Evolutionary conservation across 2,329 filamentous ascomycete species (phyloP).

Genomic region (Ceratocystis smalleyi): DNA sequence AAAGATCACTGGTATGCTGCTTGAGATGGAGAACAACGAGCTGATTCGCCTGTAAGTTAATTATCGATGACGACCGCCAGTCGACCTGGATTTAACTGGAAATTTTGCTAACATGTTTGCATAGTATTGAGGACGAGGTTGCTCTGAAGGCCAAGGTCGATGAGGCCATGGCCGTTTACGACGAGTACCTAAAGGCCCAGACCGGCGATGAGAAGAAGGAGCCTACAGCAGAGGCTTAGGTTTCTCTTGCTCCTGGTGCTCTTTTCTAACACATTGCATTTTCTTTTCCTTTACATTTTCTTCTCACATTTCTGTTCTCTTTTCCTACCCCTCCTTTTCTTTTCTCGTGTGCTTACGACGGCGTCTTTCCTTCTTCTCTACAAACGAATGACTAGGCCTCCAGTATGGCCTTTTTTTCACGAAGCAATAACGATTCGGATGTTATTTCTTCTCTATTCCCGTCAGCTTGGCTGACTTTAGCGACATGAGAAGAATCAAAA

Average conservation of each 20-base stretch:
- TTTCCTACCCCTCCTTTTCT: background rate
- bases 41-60: conserved; percentile 80
- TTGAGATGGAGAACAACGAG: conserved; percentile 97
- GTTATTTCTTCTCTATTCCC: conserved; percentile 1
- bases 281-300: conserved; percentile 3
- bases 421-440: conserved; percentile 13
- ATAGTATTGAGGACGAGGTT: conserved; percentile 75
- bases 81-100: conserved; percentile 17
- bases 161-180: conserved; percentile 91
- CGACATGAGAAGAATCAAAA: conserved; percentile 6
- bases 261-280: conserved; percentile 17
- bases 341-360: conserved; percentile 6
- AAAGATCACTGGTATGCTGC: conserved; percentile 98
- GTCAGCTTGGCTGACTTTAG: background rate
- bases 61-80: background rate
- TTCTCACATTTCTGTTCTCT: conserved; percentile 3
- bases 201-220: conserved; percentile 34
- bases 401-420: conserved; percentile 7
- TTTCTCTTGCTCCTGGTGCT: conserved; percentile 18
- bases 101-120: conserved; percentile 13
- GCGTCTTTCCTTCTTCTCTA: conserved; percentile 6
- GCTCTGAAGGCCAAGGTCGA: conserved; percentile 92
- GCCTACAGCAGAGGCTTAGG: conserved; percentile 30
- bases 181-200: conserved; percentile 95
- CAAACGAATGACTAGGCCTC: conserved; percentile 10